Evolutionary conservation across 2,329 filamentous ascomycete genomes (phyloP).

Genomic region (Capronia epimyces): DNA sequence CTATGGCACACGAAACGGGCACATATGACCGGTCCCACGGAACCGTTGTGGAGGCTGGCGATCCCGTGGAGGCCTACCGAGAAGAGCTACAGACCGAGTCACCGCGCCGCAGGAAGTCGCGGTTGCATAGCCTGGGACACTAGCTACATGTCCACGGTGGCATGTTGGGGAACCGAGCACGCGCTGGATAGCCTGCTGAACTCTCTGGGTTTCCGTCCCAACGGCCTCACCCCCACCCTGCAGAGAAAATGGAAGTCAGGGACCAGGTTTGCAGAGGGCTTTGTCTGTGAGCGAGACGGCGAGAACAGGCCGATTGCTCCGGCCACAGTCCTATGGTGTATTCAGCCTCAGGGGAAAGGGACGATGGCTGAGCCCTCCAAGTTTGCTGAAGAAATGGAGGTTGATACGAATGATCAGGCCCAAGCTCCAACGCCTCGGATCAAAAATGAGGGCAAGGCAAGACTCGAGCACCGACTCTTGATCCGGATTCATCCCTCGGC

Average conservation of each 20-base stretch:
- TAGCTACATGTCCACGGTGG: conserved; percentile 87
- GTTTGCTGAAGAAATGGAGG: conserved; percentile 34
- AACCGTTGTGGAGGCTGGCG: conserved; percentile 84
- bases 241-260: conserved; percentile 67
- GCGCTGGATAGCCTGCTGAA: conserved; percentile 63
- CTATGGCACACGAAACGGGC: conserved; percentile 90
- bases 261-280: conserved; percentile 53
- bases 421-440: background rate
- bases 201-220: conserved; percentile 57
- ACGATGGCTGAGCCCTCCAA: background rate
- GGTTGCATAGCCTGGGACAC: conserved; percentile 86
- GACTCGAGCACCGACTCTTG: conserved; percentile 52
- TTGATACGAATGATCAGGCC: conserved; percentile 24
- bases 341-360: conserved; percentile 27
- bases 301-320: conserved; percentile 60
- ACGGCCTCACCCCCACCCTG: conserved; percentile 57
- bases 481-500: conserved; percentile 78
- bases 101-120: conserved; percentile 68
- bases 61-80: conserved; percentile 78
- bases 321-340: conserved; percentile 64
- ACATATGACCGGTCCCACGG: conserved; percentile 72
- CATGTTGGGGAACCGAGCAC: conserved; percentile 61
- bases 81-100: conserved; percentile 83
- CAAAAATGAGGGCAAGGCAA: conserved; percentile 29
- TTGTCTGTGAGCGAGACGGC: conserved; percentile 53